These are phyloP conservation scores for Globisporangium nodosum DNA, from an alignment of 352 stramenopile genomes.

Conservation along the genomic window DNA sequence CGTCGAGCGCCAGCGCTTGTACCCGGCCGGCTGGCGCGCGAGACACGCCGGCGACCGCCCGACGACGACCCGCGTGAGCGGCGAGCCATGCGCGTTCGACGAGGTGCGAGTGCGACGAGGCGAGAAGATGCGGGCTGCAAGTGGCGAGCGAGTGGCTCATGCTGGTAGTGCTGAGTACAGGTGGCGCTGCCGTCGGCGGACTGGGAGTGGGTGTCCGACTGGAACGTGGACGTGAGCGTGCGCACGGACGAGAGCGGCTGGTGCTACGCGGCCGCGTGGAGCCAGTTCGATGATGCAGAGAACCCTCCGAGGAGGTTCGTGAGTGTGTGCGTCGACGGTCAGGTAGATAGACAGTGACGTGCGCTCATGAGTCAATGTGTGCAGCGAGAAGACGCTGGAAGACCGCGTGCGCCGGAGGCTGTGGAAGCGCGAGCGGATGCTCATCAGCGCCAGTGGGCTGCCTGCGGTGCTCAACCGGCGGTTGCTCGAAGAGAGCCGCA, in stretches of 20 bases:
- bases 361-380: neutral
- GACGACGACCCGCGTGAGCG: conserved; percentile 22
- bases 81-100: conserved; percentile 30
- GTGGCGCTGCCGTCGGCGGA: conserved; percentile 39
- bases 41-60: conserved; percentile 13
- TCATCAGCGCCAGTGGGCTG: conserved; percentile 26
- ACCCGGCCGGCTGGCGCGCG: conserved; percentile 20
- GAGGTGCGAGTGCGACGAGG: conserved; percentile 18
- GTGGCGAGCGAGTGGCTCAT: neutral
- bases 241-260: conserved; percentile 53
- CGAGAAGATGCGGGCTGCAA: neutral
- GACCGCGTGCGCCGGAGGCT: conserved; percentile 40
- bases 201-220: conserved; percentile 62
- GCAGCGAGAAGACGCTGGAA: conserved; percentile 28
- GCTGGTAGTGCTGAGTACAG: conserved; percentile 12
- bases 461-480: conserved; percentile 20
- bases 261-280: conserved; percentile 37
- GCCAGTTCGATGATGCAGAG: conserved; percentile 21
- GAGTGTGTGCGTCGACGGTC: neutral
- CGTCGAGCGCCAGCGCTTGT: conserved; percentile 50
- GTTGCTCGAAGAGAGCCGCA: conserved; percentile 25
- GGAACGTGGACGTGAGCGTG: conserved; percentile 32
- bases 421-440: conserved; percentile 58
- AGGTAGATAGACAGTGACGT: neutral
- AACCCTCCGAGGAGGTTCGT: conserved; percentile 11